Evolutionary conservation across 805 yeast species (phyloP), one percentile per base, ranked within the genome.

Genomic region (Zygoascus bituminiphila): DNA sequence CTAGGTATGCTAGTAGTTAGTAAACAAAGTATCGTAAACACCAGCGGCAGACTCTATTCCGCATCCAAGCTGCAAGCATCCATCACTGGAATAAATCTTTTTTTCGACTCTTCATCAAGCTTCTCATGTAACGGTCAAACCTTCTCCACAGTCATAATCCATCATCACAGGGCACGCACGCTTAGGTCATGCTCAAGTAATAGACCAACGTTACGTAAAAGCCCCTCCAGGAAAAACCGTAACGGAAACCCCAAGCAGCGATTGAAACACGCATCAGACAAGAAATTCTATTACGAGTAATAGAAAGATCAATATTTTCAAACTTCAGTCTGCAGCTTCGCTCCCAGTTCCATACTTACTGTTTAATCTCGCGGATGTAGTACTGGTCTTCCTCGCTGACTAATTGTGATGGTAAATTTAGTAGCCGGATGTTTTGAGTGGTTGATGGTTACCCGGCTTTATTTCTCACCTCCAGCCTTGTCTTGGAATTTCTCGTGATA

Each of bases 181-280:
- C 39, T 36, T 36, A 36, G 39, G 39, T 36, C 39, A 36, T 36
- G 39, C 39, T 36, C 39, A 36, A 36, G 39, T 36, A 36, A 36
- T 36, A 9, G 20, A 17, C 33, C 15, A 8, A 8, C 10, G 29
- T 29, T 29, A 29, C 33, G 33, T 29, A 29, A 29, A 29, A 29
- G 15, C 33, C 3, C n/a, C 33, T 15, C 33, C 33, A 29, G 7
- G 7, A 6, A 29, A 29, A 3, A 29, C 7, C n/a, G 33, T 12
- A 29, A 29, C 33, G 10, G 33, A n/a, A n/a, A n/a, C n/a, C n/a
- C 33, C 33, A 12, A 29, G 33, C 33, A 6, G n/a, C 33, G n/a
- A 15, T 12, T 12, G n/a, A 29, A 29, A 12, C 33, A 29, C 33
- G 33, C 33, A 15, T 29, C 33, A 6, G 9, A 6, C 10, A 29